Evolutionary conservation across 257 asterid species (phyloP), one percentile per base, ranked within the genome.

Genomic region (Linderniella brevidens): DNA sequence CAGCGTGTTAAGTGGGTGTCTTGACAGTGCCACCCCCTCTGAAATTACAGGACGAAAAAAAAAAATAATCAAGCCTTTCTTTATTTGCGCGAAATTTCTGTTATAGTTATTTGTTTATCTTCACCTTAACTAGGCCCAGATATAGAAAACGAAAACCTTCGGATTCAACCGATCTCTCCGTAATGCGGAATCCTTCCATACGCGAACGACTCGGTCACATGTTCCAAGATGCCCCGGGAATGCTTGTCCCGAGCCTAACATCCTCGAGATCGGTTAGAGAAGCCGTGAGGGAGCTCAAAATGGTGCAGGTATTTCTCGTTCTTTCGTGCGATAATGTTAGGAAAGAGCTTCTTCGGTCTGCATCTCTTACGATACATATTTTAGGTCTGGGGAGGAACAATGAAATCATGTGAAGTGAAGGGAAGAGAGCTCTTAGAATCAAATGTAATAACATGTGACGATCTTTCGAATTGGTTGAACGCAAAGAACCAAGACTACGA

Each of bases 41-140:
- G 53, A 74, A 54, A 48, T 53, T 36, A n/a, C n/a, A n/a, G n/a
- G n/a, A n/a, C n/a, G n/a, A n/a, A n/a, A n/a, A n/a, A n/a, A n/a
- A n/a, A n/a, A n/a, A n/a, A n/a, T n/a, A n/a, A n/a, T n/a, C n/a
- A n/a, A n/a, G n/a, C n/a, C n/a, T n/a, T n/a, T n/a, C n/a, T n/a
- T n/a, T n/a, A n/a, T n/a, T n/a, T n/a, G n/a, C n/a, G n/a, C n/a
- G n/a, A n/a, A n/a, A n/a, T n/a, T n/a, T n/a, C n/a, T n/a, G n/a
- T n/a, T n/a, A n/a, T n/a, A n/a, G 40, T 68, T 47, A 41, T n/a
- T 45, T 50, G 11, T n/a, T n/a, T n/a, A n/a, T n/a, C n/a, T n/a
- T n/a, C n/a, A n/a, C n/a, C n/a, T n/a, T n/a, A n/a, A n/a, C n/a
- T 75, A 88, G 93, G 80, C 97, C 97, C 1, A 77, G 68, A 38